Percentiles rank a stretch among this genome's conserved stretches.
These are phyloP conservation scores for Sarocladium strictum DNA, from an alignment of 2,329 filamentous ascomycete species.

Conservation along the genomic window DNA sequence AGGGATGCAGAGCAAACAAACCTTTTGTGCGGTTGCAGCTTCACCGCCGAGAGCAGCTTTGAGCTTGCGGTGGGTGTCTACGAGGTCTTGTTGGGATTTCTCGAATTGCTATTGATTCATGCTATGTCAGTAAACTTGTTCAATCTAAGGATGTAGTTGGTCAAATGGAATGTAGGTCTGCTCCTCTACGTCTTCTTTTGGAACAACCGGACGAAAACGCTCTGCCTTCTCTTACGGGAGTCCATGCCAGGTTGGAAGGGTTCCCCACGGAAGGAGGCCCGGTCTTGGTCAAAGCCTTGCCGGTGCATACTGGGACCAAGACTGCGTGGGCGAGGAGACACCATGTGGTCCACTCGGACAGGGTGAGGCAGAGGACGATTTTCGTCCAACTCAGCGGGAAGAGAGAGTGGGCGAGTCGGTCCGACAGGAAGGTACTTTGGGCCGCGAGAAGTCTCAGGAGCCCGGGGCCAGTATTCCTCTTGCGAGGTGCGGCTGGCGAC, in stretches of 20 bases:
- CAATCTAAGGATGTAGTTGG: background rate
- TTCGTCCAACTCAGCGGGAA: background rate
- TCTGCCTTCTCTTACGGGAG: background rate
- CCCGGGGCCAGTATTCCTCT: background rate
- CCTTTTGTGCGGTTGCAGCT: constrained; percentile 45
- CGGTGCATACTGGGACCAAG: background rate
- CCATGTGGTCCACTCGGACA: background rate
- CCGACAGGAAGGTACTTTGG: background rate
- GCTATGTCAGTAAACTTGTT: background rate
- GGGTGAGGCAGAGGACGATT: background rate
- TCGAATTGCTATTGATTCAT: constrained; percentile 45
- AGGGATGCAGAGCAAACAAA: constrained; percentile 26
- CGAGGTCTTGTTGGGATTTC: constrained; percentile 49
- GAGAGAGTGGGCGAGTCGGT: background rate
- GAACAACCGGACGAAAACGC: background rate
- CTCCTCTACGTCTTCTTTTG: background rate
- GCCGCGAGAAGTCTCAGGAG: background rate
- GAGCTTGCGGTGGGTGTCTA: constrained; percentile 48
- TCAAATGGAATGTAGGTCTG: background rate
- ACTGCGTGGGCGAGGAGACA: background rate
- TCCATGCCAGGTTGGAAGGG: background rate
- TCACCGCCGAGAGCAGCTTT: constrained; percentile 47
- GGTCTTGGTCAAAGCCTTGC: background rate
- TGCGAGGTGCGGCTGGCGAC: background rate
- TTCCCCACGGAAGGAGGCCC: background rate